Evolutionary conservation across 768 basidiomycete species (phyloP), one percentile per base, ranked within the genome.

Genomic region (Hygrophoropsis aurantiaca): DNA sequence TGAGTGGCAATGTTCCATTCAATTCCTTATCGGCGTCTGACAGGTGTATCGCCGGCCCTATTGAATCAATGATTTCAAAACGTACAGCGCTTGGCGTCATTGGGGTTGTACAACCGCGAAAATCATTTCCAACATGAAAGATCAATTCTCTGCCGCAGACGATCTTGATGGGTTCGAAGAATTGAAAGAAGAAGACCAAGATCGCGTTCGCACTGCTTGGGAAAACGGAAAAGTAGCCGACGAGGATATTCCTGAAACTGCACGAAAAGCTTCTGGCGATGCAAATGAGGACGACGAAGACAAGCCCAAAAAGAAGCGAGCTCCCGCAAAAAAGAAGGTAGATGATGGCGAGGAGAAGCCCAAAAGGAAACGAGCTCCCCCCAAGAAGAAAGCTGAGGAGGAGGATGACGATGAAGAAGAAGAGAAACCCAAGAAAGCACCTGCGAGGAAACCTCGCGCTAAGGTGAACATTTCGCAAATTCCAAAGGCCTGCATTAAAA

Each of bases 121-220:
- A 58, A 80, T 93, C 40, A 56, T 95, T 25, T 60, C 59, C 18
- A 94, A 92, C 60, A 73, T 89, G 65, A 87, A 92, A 68, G 72
- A 73, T 11, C 65, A 70, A 3, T 77, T 87, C 51, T 71, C 74
- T 2, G 72, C 73, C 4, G 72, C 81, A 0, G 73, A 78, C 9
- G 90, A 94, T 1, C 70, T 95, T 30, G 94, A 97, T 60, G 94
- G 94, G 16, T 95, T 77, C 64, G 89, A 92, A 16, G 85, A 84
- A 0, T 75, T 93, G 38, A 69, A 58, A 0, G 68, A 73, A 1
- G 85, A 80, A 35, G 91, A 94, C 60, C 74, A 94, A 65, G 80
- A 74, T 5, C 84, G 81, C 49, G 63, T 97, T 34, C 69, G 62
- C 46, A 80, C 75, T 57, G 93, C 94, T 1, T 91, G 80, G 74